phyloP scores from a whole-genome alignment of 805 yeast species.

The Pichia gijzeniarum region DNA sequence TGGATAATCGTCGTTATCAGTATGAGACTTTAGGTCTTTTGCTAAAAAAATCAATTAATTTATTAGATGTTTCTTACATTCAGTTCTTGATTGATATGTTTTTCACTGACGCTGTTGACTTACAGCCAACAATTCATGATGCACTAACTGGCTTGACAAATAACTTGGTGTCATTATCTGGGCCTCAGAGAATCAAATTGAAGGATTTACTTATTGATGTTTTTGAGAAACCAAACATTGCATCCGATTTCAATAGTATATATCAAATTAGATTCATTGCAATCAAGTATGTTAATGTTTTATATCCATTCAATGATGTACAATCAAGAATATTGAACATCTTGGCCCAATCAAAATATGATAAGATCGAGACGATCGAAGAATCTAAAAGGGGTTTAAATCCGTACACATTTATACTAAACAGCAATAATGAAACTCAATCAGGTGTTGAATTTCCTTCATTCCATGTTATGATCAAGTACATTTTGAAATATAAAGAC shows the following conservation, averaged over 20 bases:
- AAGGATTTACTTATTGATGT: slow-evolving; percentile 29
- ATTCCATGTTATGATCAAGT: slow-evolving; percentile 36
- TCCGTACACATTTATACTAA: slow-evolving; percentile 44
- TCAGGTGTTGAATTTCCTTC: slow-evolving; percentile 43
- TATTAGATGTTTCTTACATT: slow-evolving; percentile 46
- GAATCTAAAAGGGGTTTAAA: slow-evolving; percentile 76
- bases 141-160: slow-evolving; percentile 54
- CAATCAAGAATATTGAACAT: slow-evolving; percentile 63
- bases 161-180: slow-evolving; percentile 38
- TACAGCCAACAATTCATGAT: slow-evolving; percentile 65
- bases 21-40: slow-evolving; percentile 77
- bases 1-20: slow-evolving; percentile 51
- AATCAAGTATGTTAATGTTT: slow-evolving; percentile 55
- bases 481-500: slow-evolving; percentile 23
- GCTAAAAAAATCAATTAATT: slow-evolving; percentile 37
- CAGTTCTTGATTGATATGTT: slow-evolving; percentile 68
- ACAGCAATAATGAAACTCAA: slow-evolving; percentile 19
- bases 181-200: slow-evolving; percentile 35
- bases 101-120: slow-evolving; percentile 53
- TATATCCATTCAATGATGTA: slow-evolving; percentile 61
- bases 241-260: background rate
- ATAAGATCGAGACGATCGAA: slow-evolving; percentile 68
- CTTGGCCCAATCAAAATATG: slow-evolving; percentile 45
- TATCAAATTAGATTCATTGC: slow-evolving; percentile 52
- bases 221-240: slow-evolving; percentile 26